phyloP scores from a whole-genome alignment of 352 stramenopile genomes.

The Pythium inflatum region DNA sequence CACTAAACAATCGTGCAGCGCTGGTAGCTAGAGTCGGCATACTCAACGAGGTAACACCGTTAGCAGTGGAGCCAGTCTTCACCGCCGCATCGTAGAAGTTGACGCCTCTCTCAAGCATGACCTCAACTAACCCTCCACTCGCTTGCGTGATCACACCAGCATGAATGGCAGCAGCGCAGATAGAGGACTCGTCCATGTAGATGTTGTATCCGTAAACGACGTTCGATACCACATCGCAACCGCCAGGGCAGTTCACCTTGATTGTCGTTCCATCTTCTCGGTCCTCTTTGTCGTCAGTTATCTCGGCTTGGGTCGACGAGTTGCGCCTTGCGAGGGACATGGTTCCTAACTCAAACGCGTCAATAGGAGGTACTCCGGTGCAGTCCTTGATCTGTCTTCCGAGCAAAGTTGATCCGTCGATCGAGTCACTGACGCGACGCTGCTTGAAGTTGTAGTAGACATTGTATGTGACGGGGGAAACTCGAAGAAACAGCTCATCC shows the following conservation, averaged over 20 bases:
- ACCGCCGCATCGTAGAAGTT: conserved; percentile 35
- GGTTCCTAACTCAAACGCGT: conserved; percentile 78
- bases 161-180: conserved; percentile 93
- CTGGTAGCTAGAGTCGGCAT: conserved; percentile 35
- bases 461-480: conserved; percentile 83
- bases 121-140: conserved; percentile 61
- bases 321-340: conserved; percentile 40
- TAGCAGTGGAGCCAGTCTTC: conserved; percentile 44
- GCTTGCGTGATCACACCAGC: conserved; percentile 70
- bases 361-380: conserved; percentile 87
- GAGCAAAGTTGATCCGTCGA: conserved; percentile 51
- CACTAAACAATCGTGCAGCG: conserved; percentile 63
- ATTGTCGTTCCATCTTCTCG: conserved; percentile 87
- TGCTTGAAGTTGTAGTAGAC: conserved; percentile 93
- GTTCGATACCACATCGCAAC: conserved; percentile 42
- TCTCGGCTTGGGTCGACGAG: conserved; percentile 25
- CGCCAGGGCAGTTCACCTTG: conserved; percentile 75
- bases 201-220: conserved; percentile 72
- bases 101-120: conserved; percentile 67
- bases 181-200: conserved; percentile 90
- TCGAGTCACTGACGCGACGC: conserved; percentile 42
- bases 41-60: conserved; percentile 62
- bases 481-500: conserved; percentile 84
- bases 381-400: conserved; percentile 90
- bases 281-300: conserved; percentile 77